Conservation (phyloP, 805 yeast species). For the Hanseniaspora guilliermondii region DNA sequence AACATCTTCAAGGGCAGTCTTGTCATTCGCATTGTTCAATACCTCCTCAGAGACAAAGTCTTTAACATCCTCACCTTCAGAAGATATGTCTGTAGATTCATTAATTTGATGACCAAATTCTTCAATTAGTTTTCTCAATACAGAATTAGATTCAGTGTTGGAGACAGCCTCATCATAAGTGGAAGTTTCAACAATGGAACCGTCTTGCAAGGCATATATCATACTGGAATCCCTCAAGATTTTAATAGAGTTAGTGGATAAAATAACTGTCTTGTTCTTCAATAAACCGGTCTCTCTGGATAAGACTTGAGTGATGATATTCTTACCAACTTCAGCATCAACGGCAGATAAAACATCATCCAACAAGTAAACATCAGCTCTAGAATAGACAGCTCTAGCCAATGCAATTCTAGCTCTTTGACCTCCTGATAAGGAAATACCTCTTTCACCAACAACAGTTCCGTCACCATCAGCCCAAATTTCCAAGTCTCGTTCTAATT, state of each 20-base stretch:
- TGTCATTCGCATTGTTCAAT: not conserved
- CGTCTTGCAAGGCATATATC: slow-evolving; percentile 46
- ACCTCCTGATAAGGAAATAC: slow-evolving; percentile 50
- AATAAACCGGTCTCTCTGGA: slow-evolving; percentile 35
- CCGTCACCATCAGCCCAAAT: slow-evolving; percentile 42
- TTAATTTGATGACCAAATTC: slow-evolving; percentile 25
- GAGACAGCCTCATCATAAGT: slow-evolving; percentile 38
- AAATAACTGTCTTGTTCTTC: slow-evolving; percentile 39
- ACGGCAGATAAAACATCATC: slow-evolving; percentile 64
- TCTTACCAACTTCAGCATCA: slow-evolving; percentile 56
- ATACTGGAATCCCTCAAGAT: slow-evolving; percentile 47
- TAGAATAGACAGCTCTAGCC: slow-evolving; percentile 57
- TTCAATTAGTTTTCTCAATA: slow-evolving; percentile 24
- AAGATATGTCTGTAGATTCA: slow-evolving; percentile 14
- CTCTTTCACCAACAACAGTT: slow-evolving; percentile 49
- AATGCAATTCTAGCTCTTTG: slow-evolving; percentile 52
- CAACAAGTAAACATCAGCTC: slow-evolving; percentile 44
- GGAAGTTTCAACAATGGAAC: slow-evolving; percentile 48
- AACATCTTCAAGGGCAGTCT: not conserved
- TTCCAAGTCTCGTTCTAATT: slow-evolving; percentile 36
- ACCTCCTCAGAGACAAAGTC: slow-evolving; percentile 1
- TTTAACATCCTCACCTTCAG: slow-evolving; percentile 16
- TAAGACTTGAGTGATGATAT: slow-evolving; percentile 40
- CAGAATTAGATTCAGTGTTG: slow-evolving; percentile 22
- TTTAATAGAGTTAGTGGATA: slow-evolving; percentile 47